Conservation (phyloP, 2,329 filamentous ascomycete species). For the Hymenoscyphus salicellus region DNA sequence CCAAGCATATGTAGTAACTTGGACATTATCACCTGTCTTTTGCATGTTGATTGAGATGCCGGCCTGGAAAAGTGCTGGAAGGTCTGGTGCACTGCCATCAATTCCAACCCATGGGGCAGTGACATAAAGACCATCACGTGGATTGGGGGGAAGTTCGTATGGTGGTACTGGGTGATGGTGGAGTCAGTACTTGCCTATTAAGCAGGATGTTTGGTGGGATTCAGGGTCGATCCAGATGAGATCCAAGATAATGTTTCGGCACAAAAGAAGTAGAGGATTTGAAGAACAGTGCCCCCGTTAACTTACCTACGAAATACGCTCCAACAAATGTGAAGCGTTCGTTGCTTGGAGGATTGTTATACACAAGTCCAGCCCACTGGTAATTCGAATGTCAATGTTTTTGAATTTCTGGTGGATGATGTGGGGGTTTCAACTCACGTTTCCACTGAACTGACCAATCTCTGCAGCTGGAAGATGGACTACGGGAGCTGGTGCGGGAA, state of each 20-base stretch:
- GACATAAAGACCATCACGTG: background rate
- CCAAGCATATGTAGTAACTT: background rate
- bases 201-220: too few species aligned
- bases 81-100: background rate
- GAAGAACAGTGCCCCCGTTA: too few species aligned
- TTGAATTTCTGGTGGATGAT: background rate
- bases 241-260: too few species aligned
- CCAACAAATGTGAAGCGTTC: background rate
- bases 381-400: background rate
- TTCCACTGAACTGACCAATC: background rate
- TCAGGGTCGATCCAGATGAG: too few species aligned
- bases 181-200: too few species aligned
- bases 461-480: background rate
- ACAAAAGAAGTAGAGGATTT: too few species aligned
- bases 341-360: background rate
- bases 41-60: background rate
- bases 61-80: background rate
- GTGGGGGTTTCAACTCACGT: background rate
- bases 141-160: background rate
- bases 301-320: background rate
- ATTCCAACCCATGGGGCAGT: constrained; percentile 1
- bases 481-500: background rate
- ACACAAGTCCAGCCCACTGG: background rate
- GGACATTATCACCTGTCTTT: background rate
- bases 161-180: background rate